Base-by-base conservation (phyloP, 2,329 filamentous ascomycete genomes). In the Arthrinium puccinioides region DNA sequence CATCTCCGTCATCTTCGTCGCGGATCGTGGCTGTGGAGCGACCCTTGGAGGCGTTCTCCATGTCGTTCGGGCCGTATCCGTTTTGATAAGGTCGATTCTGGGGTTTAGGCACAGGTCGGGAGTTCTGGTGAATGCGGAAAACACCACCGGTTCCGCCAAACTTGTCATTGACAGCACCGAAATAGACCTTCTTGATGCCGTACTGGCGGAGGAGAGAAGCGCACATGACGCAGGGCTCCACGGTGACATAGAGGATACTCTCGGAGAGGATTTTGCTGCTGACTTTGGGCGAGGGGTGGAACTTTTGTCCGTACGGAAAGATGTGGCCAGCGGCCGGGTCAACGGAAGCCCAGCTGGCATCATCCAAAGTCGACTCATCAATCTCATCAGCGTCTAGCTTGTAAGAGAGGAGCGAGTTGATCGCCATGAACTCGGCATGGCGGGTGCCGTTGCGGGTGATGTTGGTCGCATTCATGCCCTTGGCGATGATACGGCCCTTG, bases 151-250 rank as follows among this genome's bases (percentile, higher is more conserved):
- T 95, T 21, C 94, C 92, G 7, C 92, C 92, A 64, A 98, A 98
- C 40, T 94, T 86, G 65, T 98, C 92, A 59, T 98, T 98, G 51
- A 85, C 79, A 42, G 89, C 94, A 5, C 92, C 94, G 60, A 92
- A 98, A 61, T 90, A 97, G 21, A 98, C 92, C 48, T 83, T 84
- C 44, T 84, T 78, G 60, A 98, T 88, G 11, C 80, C 77, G 46
- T 94, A 82, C 61, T 98, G 94, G 36, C 88, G 79, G 35, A 98
- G 73, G 37, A 94, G 79, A 6, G 88, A 94, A 10, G 92, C 92
- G 57, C 92, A 98, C 92, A 98, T 98, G 65, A 98, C 87, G 60
- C 92, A 98, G 5, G 92, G 92, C 63, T 98, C 94, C 37, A 98
- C 90, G 0, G 92, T 98, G 33, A 98, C 92, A 61, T 98, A 98